Evolutionary conservation across 768 basidiomycete species (phyloP), one percentile per base, ranked within the genome.

Genomic region (Favolaschia claudopus): DNA sequence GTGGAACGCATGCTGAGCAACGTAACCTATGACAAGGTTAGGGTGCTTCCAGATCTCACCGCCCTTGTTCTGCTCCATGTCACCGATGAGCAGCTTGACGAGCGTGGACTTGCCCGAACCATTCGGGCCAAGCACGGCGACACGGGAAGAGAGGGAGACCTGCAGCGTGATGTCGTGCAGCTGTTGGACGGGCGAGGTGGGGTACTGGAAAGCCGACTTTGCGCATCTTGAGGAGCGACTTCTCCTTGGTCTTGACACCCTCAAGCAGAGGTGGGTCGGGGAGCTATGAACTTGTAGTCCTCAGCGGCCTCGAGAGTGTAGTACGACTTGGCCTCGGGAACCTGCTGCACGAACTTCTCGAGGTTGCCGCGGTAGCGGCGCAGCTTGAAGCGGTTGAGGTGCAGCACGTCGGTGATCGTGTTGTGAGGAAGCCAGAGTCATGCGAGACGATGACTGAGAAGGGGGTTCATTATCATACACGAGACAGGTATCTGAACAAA

Each of bases 211-310:
- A 98, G 69, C 91, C 92, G 70, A 96, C 95, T 75, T 92, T 91
- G 76, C 95, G 92, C 95, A 98, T 96, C 86, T 98, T 98, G 64
- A 97, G 78, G 68, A 98, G 81, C 60, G 87, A 88, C 88, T 96
- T 98, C 82, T 98, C 95, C 86, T 98, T 98, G 72, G 96, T 98
- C 91, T 98, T 98, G 82, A 98, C 96, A 91, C 96, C 96, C 66
- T 98, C 96, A 62, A 98, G 91, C 65, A 98, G 88, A 72, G 96
- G 96, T 51, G 96, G 96, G 72, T 94, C 90, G 55, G 96, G 96
- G 68, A 98, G 89, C 87, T 95, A n/a, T 96, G 89, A 97, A 98
- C 81, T 87, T 91, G 89, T 98, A 98, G 84, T 96, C 93, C 80
- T 96, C 95, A 50, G 87, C 86, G 57, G 95, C 93, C 79, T 96